Conservation (phyloP, 1,139 yeast species). For the Citeromyces hawaiiensis region DNA sequence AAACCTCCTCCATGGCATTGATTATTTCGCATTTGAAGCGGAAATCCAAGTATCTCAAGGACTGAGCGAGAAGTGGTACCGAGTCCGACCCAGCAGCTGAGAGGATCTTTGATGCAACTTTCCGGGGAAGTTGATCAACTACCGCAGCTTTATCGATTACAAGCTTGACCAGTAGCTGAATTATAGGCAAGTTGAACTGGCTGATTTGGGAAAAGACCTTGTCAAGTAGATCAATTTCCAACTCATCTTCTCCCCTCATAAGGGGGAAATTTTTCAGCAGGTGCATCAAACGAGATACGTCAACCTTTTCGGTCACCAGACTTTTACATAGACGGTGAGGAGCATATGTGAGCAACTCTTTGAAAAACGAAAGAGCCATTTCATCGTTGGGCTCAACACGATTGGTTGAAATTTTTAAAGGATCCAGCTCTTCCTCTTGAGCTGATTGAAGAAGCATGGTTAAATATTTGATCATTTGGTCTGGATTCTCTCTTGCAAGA, state of each 20-base stretch:
- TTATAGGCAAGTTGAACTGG: conserved; percentile 39
- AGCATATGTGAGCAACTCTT: neutral
- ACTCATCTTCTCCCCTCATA: neutral
- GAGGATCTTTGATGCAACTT: neutral
- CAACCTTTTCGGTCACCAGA: neutral
- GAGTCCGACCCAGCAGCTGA: neutral
- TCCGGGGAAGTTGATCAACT: neutral
- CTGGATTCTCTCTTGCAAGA: neutral
- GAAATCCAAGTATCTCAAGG: conserved; percentile 21
- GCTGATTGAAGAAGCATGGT: neutral
- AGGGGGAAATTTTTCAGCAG: neutral
- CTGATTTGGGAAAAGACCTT: conserved; percentile 12
- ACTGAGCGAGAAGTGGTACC: conserved; percentile 17
- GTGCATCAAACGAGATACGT: neutral
- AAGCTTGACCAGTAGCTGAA: conserved; percentile 31
- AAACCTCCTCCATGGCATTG: conserved; percentile 23
- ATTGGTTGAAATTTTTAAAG: neutral
- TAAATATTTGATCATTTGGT: neutral
- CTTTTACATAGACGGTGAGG: neutral
- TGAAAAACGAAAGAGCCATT: neutral
- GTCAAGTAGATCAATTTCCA: neutral
- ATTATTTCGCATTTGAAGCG: conserved; percentile 19
- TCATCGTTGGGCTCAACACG: neutral
- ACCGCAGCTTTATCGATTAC: conserved; percentile 7
- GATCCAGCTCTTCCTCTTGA: neutral